Base-by-base conservation (phyloP, 2,329 filamentous ascomycete genomes). In the Ceratocystis huliohia region DNA sequence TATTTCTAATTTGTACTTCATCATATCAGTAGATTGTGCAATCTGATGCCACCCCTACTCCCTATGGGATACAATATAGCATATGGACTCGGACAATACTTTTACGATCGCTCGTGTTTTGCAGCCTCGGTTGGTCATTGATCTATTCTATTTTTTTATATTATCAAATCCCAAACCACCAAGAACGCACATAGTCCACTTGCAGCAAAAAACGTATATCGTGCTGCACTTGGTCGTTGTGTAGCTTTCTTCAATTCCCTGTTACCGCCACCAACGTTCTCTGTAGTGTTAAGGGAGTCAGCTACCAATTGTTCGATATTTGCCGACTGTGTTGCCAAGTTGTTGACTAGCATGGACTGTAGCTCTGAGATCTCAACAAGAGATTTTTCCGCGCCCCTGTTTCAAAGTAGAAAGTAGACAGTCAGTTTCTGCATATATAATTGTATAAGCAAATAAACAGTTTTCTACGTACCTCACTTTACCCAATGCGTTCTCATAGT, bases 401-500 rank as follows among this genome's bases (percentile, higher is more conserved):
- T 41, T 30, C 25, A 41, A 56, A 53, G 45, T 68, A 44, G 33
- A 33, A n/a, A 15, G 25, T 5, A 20, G 20, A 25, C n/a, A 13
- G 28, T 68, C 67, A 67, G 62, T 65, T 10, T 28, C 13, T 41
- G 28, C 53, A 28, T 63, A 44, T n/a, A 3, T 7, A 22, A 25
- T 44, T 15, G 45, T 25, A 5, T 20, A 3, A 44, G n/a, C 25
- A 20, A 37, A 41, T 46, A 13, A n/a, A 3, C 15, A 10, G 28
- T 20, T 6, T 56, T 15, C 8, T 37, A 82, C 88, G 65, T 83
- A 95, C 89, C 88, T 89, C 70, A 97, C 91, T 81, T 97, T 94
- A 75, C 92, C 88, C 74, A 97, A 79, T n/a, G 89, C 91, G 76
- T 88, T 91, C 75, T 96, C 91, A 75, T 95, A 96, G 76, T 96